phyloP scores from a whole-genome alignment of 2,329 filamentous ascomycete genomes.

The Chalaropsis thielavioides region DNA sequence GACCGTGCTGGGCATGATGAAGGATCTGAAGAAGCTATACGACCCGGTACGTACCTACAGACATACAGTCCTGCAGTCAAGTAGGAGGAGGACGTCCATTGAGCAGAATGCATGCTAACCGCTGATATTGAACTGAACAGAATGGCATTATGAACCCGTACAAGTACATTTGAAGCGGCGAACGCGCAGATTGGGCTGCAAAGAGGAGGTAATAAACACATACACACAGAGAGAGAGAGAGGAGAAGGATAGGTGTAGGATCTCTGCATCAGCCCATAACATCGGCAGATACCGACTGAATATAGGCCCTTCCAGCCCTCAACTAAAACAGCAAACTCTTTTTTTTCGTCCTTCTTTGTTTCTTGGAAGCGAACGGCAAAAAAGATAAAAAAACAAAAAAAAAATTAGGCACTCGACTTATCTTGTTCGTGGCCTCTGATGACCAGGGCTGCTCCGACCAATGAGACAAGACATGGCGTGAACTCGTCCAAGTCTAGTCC shows the following conservation, averaged over 20 bases:
- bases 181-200: not conserved
- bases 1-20: slow-evolving; percentile 82
- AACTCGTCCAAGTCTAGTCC: not conserved
- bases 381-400: not conserved
- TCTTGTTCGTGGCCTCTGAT: not conserved
- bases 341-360: not conserved
- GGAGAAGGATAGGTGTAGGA: not conserved
- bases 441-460: not conserved
- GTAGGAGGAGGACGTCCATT: not conserved
- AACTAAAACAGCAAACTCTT: not conserved
- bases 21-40: slow-evolving; percentile 83
- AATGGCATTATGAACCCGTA: slow-evolving; percentile 99
- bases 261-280: not conserved
- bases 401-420: not conserved
- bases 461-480: not conserved
- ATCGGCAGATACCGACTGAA: not conserved
- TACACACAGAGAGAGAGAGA: not conserved
- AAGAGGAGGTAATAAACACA: not conserved
- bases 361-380: not conserved
- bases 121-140: slow-evolving; percentile 30
- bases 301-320: slow-evolving; percentile 1
- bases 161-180: slow-evolving; percentile 59
- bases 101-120: not conserved
- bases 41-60: slow-evolving; percentile 58
- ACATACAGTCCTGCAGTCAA: not conserved